phyloP scores from a whole-genome alignment of 306 rosid species.

The Crotalaria pallida region DNA sequence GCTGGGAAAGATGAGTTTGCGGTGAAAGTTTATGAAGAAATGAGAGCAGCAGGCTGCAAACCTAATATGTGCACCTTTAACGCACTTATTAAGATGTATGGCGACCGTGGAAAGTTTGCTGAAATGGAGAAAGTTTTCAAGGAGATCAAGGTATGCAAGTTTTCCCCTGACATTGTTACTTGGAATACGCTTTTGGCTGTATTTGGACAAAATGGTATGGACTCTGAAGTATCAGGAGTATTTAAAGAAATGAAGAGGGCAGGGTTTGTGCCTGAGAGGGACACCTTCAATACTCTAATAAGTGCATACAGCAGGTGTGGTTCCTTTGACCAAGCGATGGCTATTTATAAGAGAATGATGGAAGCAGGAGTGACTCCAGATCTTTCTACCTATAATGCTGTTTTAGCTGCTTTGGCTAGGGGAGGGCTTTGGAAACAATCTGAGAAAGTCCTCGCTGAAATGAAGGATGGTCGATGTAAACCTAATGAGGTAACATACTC shows the following conservation, averaged over 20 bases:
- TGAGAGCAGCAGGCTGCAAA: conserved; percentile 66
- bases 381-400: conserved; percentile 77
- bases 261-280: conserved; percentile 80
- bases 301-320: conserved; percentile 81
- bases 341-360: conserved; percentile 62
- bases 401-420: conserved; percentile 74
- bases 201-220: conserved; percentile 84
- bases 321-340: conserved; percentile 66
- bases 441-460: conserved; percentile 64
- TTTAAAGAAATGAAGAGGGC: conserved; percentile 85
- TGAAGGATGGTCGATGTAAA: conserved; percentile 61
- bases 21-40: conserved; percentile 54
- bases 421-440: conserved; percentile 80
- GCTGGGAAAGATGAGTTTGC: conserved; percentile 67
- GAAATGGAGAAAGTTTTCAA: conserved; percentile 76
- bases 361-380: conserved; percentile 79
- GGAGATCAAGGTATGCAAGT: conserved; percentile 53
- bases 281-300: conserved; percentile 75
- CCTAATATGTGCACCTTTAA: conserved; percentile 85
- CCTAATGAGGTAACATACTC: conserved; percentile 74
- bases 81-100: conserved; percentile 82
- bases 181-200: conserved; percentile 86
- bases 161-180: conserved; percentile 69
- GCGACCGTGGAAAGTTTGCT: conserved; percentile 65
- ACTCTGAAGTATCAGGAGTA: conserved; percentile 64